Evolutionary conservation across 768 basidiomycete genomes (phyloP), one percentile per base, ranked within the genome.

Genomic region (Erythrobasidium yunnanense): DNA sequence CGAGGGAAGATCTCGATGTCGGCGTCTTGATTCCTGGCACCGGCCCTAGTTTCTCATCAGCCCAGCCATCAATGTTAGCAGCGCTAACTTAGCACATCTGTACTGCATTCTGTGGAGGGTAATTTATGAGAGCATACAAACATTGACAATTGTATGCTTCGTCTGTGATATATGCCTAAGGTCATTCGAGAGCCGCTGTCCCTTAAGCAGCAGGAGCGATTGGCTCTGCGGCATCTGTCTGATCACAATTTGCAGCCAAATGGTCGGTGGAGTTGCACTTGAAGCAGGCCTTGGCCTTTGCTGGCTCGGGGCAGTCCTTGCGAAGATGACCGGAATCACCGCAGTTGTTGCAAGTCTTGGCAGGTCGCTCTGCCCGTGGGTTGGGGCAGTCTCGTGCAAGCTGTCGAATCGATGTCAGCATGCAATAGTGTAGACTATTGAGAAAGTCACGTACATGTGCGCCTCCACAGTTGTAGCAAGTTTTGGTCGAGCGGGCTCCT

Each of bases 401-500:
- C 18, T 58, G 56, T 18, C 42, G 33, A 23, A 42, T 33, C 13
- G 34, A 6, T 13, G 30, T 25, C 22, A 55, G 30, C 15, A 13
- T 15, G 11, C 15, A 6, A 22, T 15, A 15, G 54, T 22, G 38
- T n/a, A 11, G 38, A 42, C 11, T 11, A n/a, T 11, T 11, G 38
- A 42, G n/a, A 42, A 42, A n/a, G 38, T 11, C 11, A 57, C 55
- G n/a, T 38, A 58, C 38, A n/a, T 42, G 38, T 11, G 11, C 56
- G n/a, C 56, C 56, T 23, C 56, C 56, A 42, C 56, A 58, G 45
- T 42, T 58, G 45, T 58, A 58, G 56, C 56, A 58, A 30, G 56
- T 23, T 45, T 58, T 58, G 56, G 8, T 32, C 33, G 33, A 34
- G 23, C 42, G 42, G 54, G 38, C 56, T 42, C 38, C 11, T 42